A percentile compares a stretch with the other conserved stretches of the same genome.
phyloP scores from a whole-genome alignment of 495 filamentous ascomycete genomes.

The Penicillium mononematosum region DNA sequence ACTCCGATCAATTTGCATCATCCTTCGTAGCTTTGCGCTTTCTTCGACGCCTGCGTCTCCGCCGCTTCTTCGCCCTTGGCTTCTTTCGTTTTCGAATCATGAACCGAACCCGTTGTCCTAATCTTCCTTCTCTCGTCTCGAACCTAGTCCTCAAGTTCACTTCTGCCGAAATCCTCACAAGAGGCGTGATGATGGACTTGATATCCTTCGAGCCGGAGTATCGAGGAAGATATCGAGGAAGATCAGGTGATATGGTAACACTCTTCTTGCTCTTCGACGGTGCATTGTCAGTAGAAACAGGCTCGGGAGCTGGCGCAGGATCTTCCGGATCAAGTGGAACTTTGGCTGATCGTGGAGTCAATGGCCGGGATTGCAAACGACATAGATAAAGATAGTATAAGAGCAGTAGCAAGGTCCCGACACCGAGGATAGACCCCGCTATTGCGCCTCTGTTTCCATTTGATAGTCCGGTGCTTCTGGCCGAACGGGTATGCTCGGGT shows the following conservation, averaged over 20 bases:
- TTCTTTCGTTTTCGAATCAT: neutral
- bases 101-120: neutral
- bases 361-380: neutral
- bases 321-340: neutral
- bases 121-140: neutral
- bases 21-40: neutral
- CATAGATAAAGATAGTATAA: slow-evolving; percentile 3
- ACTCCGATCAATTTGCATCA: neutral
- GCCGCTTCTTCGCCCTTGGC: neutral
- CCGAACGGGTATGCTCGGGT: neutral
- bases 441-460: neutral
- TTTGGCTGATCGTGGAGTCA: neutral
- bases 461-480: neutral
- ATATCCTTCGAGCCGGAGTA: neutral
- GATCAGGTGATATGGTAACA: slow-evolving; percentile 6
- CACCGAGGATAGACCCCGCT: slow-evolving; percentile 1
- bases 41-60: neutral
- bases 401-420: neutral
- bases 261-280: neutral
- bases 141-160: neutral
- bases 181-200: neutral
- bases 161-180: neutral
- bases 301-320: neutral
- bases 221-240: slow-evolving; percentile 2
- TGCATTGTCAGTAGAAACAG: neutral